Evolutionary conservation across 2,329 filamentous ascomycete genomes (phyloP).

Genomic region (Dissoconium aciculare): DNA sequence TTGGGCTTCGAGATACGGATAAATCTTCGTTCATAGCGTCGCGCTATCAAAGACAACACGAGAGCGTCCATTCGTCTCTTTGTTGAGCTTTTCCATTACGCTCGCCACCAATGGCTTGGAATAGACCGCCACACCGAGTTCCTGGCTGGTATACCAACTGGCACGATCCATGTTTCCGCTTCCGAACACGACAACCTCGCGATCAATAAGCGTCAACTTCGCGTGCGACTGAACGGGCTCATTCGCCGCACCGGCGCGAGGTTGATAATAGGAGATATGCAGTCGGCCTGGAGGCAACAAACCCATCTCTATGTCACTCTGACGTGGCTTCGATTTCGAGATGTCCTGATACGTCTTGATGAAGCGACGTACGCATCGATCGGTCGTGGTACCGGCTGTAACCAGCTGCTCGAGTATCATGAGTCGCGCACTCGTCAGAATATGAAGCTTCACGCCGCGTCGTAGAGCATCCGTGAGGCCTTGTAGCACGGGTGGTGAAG

Average conservation of each 20-base stretch:
- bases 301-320: constrained; percentile 32
- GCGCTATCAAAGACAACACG: no score
- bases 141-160: constrained; percentile 77
- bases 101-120: constrained; percentile 25
- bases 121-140: constrained; percentile 52
- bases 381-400: constrained; percentile 61
- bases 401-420: constrained; percentile 59
- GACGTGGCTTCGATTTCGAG: constrained; percentile 19
- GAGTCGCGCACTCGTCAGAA: constrained; percentile 23
- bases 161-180: constrained; percentile 76
- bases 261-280: constrained; percentile 44
- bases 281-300: constrained; percentile 34
- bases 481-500: constrained; percentile 47
- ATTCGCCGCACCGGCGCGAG: constrained; percentile 11
- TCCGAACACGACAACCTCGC: constrained; percentile 51
- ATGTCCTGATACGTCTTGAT: constrained; percentile 38
- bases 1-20: no score
- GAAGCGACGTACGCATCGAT: constrained; percentile 46
- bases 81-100: constrained; percentile 11
- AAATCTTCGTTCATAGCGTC: no score
- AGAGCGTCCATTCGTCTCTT: constrained; percentile 1
- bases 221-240: constrained; percentile 60
- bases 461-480: constrained; percentile 46
- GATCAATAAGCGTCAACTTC: constrained; percentile 62
- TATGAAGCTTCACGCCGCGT: constrained; percentile 49